phyloP scores from a whole-genome alignment of 2,329 filamentous ascomycete species.

The Zalaria obscura region DNA sequence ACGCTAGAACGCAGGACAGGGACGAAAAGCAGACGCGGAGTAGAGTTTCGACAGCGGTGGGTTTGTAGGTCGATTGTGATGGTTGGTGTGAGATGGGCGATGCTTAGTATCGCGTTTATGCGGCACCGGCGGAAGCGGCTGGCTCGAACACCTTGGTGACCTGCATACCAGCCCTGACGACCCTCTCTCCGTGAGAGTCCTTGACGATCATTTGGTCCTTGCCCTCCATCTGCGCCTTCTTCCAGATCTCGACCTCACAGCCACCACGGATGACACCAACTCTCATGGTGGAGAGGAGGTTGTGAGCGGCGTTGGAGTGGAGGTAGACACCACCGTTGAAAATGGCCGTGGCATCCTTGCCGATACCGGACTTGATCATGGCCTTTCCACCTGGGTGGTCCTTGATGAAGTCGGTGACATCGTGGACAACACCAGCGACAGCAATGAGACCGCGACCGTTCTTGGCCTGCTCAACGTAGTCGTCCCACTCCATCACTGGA shows the following conservation, averaged over 20 bases:
- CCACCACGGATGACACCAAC: slow-evolving; percentile 76
- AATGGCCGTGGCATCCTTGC: slow-evolving; percentile 79
- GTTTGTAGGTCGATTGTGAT: no score
- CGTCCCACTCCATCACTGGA: slow-evolving; percentile 75
- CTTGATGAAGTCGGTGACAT: slow-evolving; percentile 71
- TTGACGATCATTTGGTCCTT: slow-evolving; percentile 70
- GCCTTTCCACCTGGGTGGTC: slow-evolving; percentile 84
- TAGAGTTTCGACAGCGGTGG: no score
- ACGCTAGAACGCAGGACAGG: no score
- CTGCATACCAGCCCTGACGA: slow-evolving; percentile 75
- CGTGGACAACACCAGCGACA: slow-evolving; percentile 74
- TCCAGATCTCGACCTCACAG: slow-evolving; percentile 87
- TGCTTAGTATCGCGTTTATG: slow-evolving; percentile 29
- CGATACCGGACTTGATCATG: slow-evolving; percentile 67
- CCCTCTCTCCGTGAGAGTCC: slow-evolving; percentile 66
- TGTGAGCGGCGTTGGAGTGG: slow-evolving; percentile 83
- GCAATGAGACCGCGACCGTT: slow-evolving; percentile 64
- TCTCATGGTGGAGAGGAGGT: slow-evolving; percentile 75
- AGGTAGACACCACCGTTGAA: slow-evolving; percentile 88
- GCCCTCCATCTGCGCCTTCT: slow-evolving; percentile 70
- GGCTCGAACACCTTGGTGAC: slow-evolving; percentile 72
- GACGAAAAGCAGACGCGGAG: no score
- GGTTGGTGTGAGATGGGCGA: no score
- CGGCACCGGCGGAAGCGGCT: slow-evolving; percentile 69
- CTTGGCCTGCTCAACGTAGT: slow-evolving; percentile 66